Evolutionary conservation across 169 alveolate genomes (phyloP), one percentile per base, ranked within the genome.

Genomic region (Eimeria tenella): DNA sequence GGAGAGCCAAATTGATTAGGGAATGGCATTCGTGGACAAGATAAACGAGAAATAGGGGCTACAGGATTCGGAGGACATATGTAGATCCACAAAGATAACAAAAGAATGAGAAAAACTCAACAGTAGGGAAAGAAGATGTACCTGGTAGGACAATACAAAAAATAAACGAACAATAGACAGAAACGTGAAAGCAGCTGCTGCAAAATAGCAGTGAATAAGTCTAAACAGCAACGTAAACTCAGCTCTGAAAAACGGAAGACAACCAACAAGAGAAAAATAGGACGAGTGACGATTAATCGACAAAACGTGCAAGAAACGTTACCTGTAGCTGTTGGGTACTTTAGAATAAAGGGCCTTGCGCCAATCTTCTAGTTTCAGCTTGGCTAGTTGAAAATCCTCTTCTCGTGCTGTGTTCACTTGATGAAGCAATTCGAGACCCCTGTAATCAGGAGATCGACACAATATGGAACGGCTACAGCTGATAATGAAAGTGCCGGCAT

Each of bases 351-450:
- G 50, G 9, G 94, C 94, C 23, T 90, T 68, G 23, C 62, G 79
- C 94, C 94, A 90, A 23, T 90, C 94, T 42, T 70, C 81, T 8
- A 90, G 86, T 49, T 90, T 90, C 82, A 90, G 55, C 50, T 63
- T 52, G 10, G 94, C 94, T 11, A 90, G 81, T 25, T 60, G 94
- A 89, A 21, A 70, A 49, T 90, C 94, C 31, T 77, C 94, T 6
- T 90, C 94, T 23, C 94, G 94, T 4, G 94, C 94, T 5, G 94
- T 90, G 23, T 60, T 68, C 23, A 71, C 90, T 52, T 90, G 94
- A 49, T 92, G 95, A 58, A 92, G 77, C 83, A 92, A 55, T 62
- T 92, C 92, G 58, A 77, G 52, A 19, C 95, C 94, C 58, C 94
- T 89, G 75, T 10, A 89, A 2, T 5, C n/a, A 42, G 23, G 42